Conservation (phyloP, 495 filamentous ascomycete species). For the Hypoxylon crocopeplum region DNA sequence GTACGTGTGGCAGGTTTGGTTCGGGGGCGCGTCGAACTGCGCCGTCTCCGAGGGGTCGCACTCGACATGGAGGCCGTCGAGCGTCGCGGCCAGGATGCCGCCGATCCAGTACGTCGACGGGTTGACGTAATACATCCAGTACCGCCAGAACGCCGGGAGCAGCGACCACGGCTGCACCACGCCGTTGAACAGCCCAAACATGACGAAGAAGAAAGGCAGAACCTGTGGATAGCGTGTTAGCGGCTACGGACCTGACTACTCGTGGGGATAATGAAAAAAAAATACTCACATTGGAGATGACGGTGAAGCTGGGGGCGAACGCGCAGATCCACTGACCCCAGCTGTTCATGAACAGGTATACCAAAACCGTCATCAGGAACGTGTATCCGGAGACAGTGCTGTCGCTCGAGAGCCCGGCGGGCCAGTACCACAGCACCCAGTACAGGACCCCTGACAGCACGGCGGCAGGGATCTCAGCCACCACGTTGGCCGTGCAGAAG, state of each 20-base stretch:
- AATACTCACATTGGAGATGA: constrained; percentile 70
- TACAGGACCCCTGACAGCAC: constrained; percentile 71
- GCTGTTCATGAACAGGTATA: constrained; percentile 77
- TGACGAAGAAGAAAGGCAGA: constrained; percentile 81
- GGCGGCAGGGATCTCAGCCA: constrained; percentile 78
- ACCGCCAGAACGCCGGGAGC: constrained; percentile 76
- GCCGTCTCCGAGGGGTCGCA: constrained; percentile 68
- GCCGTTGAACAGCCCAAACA: constrained; percentile 78
- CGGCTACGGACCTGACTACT: not conserved
- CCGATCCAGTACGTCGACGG: constrained; percentile 74
- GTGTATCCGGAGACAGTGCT: constrained; percentile 75
- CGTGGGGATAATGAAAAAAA: not conserved
- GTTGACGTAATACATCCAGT: constrained; percentile 80
- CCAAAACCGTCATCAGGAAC: constrained; percentile 82
- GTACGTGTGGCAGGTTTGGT: constrained; percentile 69
- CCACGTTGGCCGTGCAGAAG: constrained; percentile 76
- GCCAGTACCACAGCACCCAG: constrained; percentile 81
- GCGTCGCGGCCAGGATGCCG: constrained; percentile 70
- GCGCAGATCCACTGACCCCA: constrained; percentile 90
- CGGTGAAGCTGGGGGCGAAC: constrained; percentile 79
- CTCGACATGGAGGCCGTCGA: constrained; percentile 60
- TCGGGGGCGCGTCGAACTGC: constrained; percentile 68
- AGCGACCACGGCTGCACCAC: constrained; percentile 67
- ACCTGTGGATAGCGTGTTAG: constrained; percentile 32
- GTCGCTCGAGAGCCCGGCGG: constrained; percentile 72